A percentile compares a stretch with the other conserved stretches of the same genome.
phyloP scores from a whole-genome alignment of 2,329 filamentous ascomycete species.

The Exophiala aquamarina region DNA sequence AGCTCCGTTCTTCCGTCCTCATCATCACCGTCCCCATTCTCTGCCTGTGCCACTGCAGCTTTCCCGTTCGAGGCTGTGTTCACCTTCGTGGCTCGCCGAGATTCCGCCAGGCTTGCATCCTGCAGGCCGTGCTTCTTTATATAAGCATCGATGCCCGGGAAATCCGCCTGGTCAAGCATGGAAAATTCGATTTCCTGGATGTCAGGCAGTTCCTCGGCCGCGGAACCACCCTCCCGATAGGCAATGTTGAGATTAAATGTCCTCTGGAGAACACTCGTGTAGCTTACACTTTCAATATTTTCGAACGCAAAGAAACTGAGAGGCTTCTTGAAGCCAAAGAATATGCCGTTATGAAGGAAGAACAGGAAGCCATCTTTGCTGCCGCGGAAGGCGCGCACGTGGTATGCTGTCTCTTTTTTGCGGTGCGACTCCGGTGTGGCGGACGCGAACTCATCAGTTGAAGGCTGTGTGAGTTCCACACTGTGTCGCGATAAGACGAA shows the following conservation, averaged over 20 bases:
- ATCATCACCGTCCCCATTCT: conserved; percentile 23
- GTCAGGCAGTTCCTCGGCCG: conserved; percentile 31
- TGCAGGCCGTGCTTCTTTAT: conserved; percentile 62
- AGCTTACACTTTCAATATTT: conserved; percentile 59
- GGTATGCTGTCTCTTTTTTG: conserved; percentile 63
- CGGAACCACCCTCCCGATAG: conserved; percentile 30
- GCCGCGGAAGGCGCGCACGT: conserved; percentile 63
- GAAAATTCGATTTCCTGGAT: conserved; percentile 61
- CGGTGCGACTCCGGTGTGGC: conserved; percentile 60
- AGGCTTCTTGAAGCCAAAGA: conserved; percentile 67
- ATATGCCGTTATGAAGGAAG: conserved; percentile 60
- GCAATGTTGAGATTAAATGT: conserved; percentile 65
- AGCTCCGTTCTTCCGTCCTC: conserved; percentile 57
- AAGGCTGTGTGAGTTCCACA: conserved; percentile 53
- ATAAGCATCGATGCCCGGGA: conserved; percentile 61
- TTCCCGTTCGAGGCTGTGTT: conserved; percentile 36
- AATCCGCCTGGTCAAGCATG: conserved; percentile 66
- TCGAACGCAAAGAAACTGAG: conserved; percentile 63
- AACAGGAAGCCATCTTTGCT: conserved; percentile 68
- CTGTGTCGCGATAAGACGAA: conserved; percentile 46
- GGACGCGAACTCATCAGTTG: conserved; percentile 59
- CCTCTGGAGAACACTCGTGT: conserved; percentile 63
- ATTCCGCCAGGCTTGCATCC: conserved; percentile 63
- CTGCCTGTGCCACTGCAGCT: background rate
- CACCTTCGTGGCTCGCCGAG: conserved; percentile 59